phyloP scores from a whole-genome alignment of 805 yeast species.

The Yarrowia sp. region DNA sequence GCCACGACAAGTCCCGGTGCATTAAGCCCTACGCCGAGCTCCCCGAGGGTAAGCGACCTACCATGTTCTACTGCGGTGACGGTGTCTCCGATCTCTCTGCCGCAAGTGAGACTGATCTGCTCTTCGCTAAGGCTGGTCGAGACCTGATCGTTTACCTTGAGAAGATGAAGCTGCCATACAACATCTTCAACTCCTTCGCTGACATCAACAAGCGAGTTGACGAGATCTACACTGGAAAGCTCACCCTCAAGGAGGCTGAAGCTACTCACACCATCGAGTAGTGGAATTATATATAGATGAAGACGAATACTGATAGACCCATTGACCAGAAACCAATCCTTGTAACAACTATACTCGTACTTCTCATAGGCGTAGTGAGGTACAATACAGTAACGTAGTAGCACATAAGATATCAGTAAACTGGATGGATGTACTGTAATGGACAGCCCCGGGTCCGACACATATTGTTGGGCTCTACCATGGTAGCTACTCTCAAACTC shows the following conservation, averaged over 20 bases:
- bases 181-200: constrained; percentile 70
- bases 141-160: constrained; percentile 84
- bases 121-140: constrained; percentile 90
- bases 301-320: constrained; percentile 3
- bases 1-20: constrained; percentile 90
- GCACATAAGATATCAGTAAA: no score
- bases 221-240: constrained; percentile 48
- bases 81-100: constrained; percentile 96
- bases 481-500: no score
- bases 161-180: constrained; percentile 75
- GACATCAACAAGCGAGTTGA: constrained; percentile 68
- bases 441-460: no score
- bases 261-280: not conserved
- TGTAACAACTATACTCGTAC: not conserved
- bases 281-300: not conserved
- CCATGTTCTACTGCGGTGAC: constrained; percentile 91
- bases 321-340: not conserved
- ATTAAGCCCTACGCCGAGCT: constrained; percentile 49
- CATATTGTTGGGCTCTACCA: no score
- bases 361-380: not conserved
- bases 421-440: no score
- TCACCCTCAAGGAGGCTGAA: constrained; percentile 32
- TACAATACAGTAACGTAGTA: no score
- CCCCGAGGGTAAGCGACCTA: constrained; percentile 49
- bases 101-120: constrained; percentile 87